Evolutionary conservation across 805 yeast genomes (phyloP).

Genomic region (Starmerella khaoyaiensis): DNA sequence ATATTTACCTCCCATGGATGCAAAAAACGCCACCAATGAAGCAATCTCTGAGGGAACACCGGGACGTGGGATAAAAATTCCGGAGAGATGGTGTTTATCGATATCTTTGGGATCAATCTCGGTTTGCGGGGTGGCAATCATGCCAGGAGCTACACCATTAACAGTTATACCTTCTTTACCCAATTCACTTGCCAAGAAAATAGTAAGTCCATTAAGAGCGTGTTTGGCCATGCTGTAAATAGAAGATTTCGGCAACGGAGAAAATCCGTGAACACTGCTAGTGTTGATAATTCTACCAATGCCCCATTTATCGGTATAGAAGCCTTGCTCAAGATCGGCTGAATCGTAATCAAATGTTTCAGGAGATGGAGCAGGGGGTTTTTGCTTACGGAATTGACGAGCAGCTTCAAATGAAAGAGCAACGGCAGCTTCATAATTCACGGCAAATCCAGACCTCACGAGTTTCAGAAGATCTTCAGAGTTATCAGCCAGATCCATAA

Average conservation of each 20-base stretch:
- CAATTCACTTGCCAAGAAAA: constrained; percentile 13
- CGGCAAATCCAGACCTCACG: constrained; percentile 14
- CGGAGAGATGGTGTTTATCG: constrained; percentile 5
- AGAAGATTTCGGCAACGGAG: constrained; percentile 14
- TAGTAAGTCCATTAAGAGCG: constrained; percentile 15
- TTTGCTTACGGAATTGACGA: constrained; percentile 11
- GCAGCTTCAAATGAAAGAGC: constrained; percentile 14
- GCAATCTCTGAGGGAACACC: constrained; percentile 17
- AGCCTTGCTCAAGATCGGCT: constrained; percentile 12
- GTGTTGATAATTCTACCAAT: constrained; percentile 15
- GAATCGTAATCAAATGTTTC: constrained; percentile 1
- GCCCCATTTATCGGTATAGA: constrained; percentile 15
- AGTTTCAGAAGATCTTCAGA: constrained; percentile 7
- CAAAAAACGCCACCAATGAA: constrained; percentile 10
- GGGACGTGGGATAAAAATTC: constrained; percentile 11
- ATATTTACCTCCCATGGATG: constrained; percentile 12
- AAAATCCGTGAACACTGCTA: constrained; percentile 15
- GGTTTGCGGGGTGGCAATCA: constrained; percentile 17
- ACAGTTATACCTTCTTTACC: constrained; percentile 17
- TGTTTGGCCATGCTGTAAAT: constrained; percentile 16
- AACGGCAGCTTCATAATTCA: constrained; percentile 15
- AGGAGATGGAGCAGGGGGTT: constrained; percentile 7
- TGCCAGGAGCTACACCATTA: constrained; percentile 17
- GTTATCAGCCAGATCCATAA: constrained; percentile 11
- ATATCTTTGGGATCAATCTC: constrained; percentile 14